Evolutionary conservation across 2,329 filamentous ascomycete genomes (phyloP), one percentile per base, ranked within the genome.

Genomic region (Colletotrichum caudatum): DNA sequence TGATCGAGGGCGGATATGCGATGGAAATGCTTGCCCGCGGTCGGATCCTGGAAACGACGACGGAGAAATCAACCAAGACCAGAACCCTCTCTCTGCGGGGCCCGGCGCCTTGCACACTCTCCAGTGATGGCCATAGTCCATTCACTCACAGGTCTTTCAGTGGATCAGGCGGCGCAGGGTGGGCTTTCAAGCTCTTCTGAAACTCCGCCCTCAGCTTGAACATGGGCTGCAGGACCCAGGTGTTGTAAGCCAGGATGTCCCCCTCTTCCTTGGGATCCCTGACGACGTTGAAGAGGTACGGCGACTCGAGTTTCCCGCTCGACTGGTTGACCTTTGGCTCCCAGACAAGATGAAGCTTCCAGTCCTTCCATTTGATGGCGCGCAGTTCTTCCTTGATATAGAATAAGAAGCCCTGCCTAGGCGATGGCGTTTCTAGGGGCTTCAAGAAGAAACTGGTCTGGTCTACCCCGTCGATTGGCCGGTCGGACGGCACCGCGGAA

Each of bases 311-410:
- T n/a, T 72, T 74, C 0, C 78, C 79, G 0, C 72, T 75, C 0
- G 77, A 80, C 62, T 80, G 72, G 44, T 81, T 81, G 3, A 81
- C 80, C 39, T 79, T 77, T 5, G 80, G 80, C 64, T 80, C 79
- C 79, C 79, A 81, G 0, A 80, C 74, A 0, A 78, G 29, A 44
- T 81, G 79, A 1, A 81, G 73, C 51, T 81, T 81, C 80, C 79
- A 81, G 50, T 81, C 78, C 26, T 71, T 74, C 79, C 79, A 81
- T 46, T 80, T 81, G 14, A 81, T 75, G 0, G 79, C 79, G 0
- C 78, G 75, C 18, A 81, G 57, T n/a, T 80, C 76, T 1, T 80
- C 77, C 35, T 81, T 81, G 63, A 81, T 79, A 35, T 80, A 81
- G 50, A 81, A 81, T 0, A 78, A 68, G 41, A 81, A 80, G 0